A percentile compares a stretch with the other conserved stretches of the same genome.
These are phyloP conservation scores for Posidonia australis DNA, from an alignment of 106 monocot species.

Conservation along the genomic window DNA sequence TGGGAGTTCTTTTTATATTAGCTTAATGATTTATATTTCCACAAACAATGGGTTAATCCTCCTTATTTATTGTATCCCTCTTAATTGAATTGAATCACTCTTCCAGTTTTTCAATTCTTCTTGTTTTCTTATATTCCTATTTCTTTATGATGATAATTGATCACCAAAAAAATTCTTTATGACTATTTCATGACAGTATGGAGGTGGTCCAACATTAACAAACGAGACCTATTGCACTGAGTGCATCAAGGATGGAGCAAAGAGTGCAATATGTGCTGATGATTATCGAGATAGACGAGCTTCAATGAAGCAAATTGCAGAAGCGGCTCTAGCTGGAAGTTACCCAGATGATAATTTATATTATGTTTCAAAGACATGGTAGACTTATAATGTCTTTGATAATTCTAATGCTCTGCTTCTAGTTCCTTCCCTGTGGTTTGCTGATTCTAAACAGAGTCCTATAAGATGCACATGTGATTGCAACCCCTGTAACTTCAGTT, in stretches of 20 bases:
- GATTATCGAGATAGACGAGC: constrained; percentile 71
- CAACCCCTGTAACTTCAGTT: too few species aligned
- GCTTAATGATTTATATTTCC: not conserved
- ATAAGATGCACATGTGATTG: too few species aligned
- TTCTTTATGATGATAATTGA: not conserved
- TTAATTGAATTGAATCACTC: too few species aligned
- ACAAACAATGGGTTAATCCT: too few species aligned
- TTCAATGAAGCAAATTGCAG: constrained; percentile 61
- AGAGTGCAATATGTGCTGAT: constrained; percentile 48
- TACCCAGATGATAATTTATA: constrained; percentile 43
- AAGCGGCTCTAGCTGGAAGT: constrained; percentile 69
- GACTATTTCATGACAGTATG: constrained; percentile 37
- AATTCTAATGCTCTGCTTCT: too few species aligned
- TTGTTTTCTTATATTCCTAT: too few species aligned
- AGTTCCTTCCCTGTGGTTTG: too few species aligned
- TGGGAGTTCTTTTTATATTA: too few species aligned
- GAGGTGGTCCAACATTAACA: constrained; percentile 62
- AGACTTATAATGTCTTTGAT: constrained; percentile 1
- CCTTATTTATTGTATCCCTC: too few species aligned
- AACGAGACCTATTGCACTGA: constrained; percentile 52
- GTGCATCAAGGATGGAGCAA: constrained; percentile 61
- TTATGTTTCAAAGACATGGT: constrained; percentile 88
- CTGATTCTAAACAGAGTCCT: too few species aligned
- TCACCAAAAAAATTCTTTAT: not conserved
- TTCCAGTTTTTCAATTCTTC: too few species aligned